These are phyloP conservation scores for Bipolaris bicolor DNA, from an alignment of 2,329 filamentous ascomycete genomes.

Conservation along the genomic window DNA sequence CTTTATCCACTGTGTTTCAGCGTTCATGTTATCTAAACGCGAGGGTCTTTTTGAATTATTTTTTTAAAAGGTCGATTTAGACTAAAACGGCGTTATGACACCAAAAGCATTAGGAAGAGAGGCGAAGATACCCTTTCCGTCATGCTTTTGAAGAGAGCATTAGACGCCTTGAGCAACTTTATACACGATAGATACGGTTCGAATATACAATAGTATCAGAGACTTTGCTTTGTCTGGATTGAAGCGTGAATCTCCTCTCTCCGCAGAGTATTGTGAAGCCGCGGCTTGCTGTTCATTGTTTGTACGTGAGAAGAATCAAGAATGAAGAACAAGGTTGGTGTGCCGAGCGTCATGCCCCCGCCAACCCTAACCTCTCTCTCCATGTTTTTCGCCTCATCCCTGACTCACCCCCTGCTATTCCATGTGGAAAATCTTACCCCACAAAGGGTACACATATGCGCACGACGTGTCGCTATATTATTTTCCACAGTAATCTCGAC, in stretches of 20 bases:
- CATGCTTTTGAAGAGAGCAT: constrained; percentile 8
- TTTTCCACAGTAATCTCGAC: neutral
- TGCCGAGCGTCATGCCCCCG: too few relatives aligned
- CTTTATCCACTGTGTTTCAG: constrained; percentile 1
- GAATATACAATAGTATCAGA: neutral
- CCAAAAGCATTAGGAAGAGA: constrained; percentile 15
- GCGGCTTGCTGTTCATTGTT: too few relatives aligned
- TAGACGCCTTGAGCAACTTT: neutral
- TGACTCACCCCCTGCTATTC: too few relatives aligned
- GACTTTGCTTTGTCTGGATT: neutral
- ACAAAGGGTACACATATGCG: too few relatives aligned
- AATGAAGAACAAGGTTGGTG: too few relatives aligned
- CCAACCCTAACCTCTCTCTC: too few relatives aligned
- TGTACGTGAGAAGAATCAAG: too few relatives aligned
- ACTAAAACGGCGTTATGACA: constrained; percentile 8
- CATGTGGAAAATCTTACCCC: too few relatives aligned
- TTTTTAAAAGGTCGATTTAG: constrained; percentile 3
- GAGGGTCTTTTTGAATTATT: neutral
- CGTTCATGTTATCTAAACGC: neutral
- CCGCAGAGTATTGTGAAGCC: too few relatives aligned
- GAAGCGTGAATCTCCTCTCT: neutral
- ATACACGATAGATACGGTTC: constrained; percentile 14
- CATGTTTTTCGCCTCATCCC: too few relatives aligned
- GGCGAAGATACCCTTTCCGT: constrained; percentile 20
- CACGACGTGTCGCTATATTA: too few relatives aligned